Evolutionary conservation across 2,329 filamentous ascomycete genomes (phyloP).

Genomic region (Tolypocladium nubicola): DNA sequence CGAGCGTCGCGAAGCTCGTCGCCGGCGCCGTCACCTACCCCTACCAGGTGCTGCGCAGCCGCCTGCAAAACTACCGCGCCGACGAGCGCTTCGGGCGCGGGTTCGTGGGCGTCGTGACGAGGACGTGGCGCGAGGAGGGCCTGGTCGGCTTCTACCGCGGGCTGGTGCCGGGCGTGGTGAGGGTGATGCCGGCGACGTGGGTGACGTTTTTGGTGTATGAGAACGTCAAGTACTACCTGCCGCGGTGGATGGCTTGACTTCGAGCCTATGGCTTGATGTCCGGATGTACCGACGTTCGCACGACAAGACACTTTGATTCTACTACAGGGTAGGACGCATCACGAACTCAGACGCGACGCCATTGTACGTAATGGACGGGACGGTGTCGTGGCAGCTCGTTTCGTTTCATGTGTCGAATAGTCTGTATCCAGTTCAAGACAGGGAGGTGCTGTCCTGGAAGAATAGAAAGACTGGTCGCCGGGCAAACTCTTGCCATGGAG

Average conservation of each 20-base stretch:
- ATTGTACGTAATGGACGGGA: no score
- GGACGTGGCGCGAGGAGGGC: conserved; percentile 74
- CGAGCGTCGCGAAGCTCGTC: conserved; percentile 72
- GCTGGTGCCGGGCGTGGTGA: conserved; percentile 75
- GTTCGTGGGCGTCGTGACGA: conserved; percentile 55
- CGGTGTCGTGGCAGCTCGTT: no score
- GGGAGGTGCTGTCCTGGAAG: not conserved
- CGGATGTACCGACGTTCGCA: not conserved
- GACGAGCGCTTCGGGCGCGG: conserved; percentile 63
- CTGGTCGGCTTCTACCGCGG: conserved; percentile 83
- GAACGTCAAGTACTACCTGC: conserved; percentile 70
- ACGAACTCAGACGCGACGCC: not conserved
- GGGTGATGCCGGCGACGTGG: conserved; percentile 90
- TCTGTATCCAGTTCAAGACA: no score
- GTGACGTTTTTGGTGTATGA: conserved; percentile 97
- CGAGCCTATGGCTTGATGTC: not conserved
- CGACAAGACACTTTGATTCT: not conserved
- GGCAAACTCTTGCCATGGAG: no score
- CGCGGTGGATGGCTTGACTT: conserved; percentile 23
- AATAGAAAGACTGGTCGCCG: no score
- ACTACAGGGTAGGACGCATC: not conserved
- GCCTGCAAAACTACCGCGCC: conserved; percentile 83
- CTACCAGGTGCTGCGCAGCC: conserved; percentile 82
- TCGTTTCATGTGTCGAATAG: no score
- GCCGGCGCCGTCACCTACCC: conserved; percentile 89